phyloP scores from a whole-genome alignment of 192 early-diverging fungal genomes.

The Backusella circina region DNA sequence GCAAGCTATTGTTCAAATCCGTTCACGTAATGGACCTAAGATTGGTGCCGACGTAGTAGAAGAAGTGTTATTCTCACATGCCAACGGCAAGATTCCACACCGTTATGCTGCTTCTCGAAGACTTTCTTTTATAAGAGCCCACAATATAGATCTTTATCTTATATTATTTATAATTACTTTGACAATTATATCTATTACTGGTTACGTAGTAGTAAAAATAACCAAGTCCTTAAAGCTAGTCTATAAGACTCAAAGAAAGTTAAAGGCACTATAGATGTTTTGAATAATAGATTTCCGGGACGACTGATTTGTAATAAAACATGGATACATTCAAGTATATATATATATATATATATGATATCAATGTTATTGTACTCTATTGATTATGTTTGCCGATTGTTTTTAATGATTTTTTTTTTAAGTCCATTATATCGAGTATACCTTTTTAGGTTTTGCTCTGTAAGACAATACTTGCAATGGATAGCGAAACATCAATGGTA shows the following conservation, averaged over 20 bases:
- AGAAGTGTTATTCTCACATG: constrained; percentile 12
- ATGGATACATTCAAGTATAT: too few relatives aligned
- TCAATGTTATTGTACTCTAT: too few relatives aligned
- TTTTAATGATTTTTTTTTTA: too few relatives aligned
- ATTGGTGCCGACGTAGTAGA: constrained; percentile 16
- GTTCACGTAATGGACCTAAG: neutral
- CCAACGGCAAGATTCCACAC: constrained; percentile 7
- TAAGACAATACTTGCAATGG: too few relatives aligned
- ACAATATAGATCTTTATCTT: constrained; percentile 15
- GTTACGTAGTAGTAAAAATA: neutral
- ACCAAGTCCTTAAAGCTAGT: neutral
- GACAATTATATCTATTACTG: neutral
- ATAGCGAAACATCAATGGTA: too few relatives aligned
- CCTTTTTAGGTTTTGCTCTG: too few relatives aligned
- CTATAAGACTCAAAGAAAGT: neutral
- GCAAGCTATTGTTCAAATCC: constrained; percentile 9
- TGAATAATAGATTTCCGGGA: neutral
- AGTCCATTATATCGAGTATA: too few relatives aligned
- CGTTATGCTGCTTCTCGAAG: constrained; percentile 15
- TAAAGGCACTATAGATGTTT: neutral
- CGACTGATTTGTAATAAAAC: too few relatives aligned
- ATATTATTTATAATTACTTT: neutral
- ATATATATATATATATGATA: too few relatives aligned
- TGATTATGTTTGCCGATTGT: too few relatives aligned
- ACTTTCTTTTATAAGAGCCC: constrained; percentile 10